phyloP scores from a whole-genome alignment of 2,329 filamentous ascomycete species.

The Pseudogymnoascus pannorum region DNA sequence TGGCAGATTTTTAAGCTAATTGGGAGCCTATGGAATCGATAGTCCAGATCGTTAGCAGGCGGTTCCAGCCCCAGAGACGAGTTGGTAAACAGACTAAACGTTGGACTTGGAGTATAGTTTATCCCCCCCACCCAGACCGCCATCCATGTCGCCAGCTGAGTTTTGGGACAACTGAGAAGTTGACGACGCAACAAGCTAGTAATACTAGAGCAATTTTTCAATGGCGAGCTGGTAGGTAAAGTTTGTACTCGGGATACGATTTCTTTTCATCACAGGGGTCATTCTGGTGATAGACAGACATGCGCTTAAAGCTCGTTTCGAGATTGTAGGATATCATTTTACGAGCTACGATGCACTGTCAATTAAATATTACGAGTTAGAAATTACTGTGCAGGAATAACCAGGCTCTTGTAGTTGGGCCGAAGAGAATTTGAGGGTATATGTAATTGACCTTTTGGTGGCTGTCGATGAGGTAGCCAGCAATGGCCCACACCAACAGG shows the following conservation, averaged over 20 bases:
- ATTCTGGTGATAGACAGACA: neutral
- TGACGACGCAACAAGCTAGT: neutral
- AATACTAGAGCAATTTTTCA: neutral
- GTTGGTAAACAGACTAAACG: neutral
- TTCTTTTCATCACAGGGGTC: neutral
- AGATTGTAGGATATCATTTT: neutral
- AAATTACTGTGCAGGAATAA: neutral
- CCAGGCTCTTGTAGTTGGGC: neutral
- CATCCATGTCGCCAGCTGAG: neutral
- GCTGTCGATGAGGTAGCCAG: neutral
- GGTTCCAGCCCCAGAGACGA: neutral
- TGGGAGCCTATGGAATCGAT: neutral
- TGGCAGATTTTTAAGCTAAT: neutral
- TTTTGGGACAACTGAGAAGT: neutral
- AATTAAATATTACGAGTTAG: neutral
- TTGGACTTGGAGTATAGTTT: neutral
- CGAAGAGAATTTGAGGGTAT: neutral
- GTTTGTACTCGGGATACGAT: neutral
- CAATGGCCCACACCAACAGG: neutral
- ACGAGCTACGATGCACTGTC: neutral
- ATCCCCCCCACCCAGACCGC: neutral
- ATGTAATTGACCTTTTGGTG: neutral
- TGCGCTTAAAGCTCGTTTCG: neutral
- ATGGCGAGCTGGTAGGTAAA: neutral
- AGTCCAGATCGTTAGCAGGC: neutral